Percentiles rank a stretch among this genome's conserved stretches.
phyloP scores from a whole-genome alignment of 495 filamentous ascomycete species.

The Pyrenula massariospora region DNA sequence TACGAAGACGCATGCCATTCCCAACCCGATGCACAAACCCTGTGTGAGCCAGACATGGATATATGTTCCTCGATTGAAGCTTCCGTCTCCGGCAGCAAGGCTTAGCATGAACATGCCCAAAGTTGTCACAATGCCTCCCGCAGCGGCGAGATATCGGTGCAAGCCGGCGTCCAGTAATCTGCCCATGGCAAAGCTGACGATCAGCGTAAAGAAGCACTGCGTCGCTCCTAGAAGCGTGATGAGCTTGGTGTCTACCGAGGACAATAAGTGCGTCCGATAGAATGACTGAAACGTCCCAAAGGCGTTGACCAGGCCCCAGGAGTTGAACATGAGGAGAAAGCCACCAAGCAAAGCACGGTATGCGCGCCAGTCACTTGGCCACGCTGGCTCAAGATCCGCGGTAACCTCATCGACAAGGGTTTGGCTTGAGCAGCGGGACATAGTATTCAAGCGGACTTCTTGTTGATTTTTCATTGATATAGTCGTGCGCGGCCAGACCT shows the following conservation, averaged over 20 bases:
- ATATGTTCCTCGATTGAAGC: slow-evolving; percentile 14
- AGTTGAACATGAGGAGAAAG: slow-evolving; percentile 32
- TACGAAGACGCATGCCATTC: slow-evolving; percentile 34
- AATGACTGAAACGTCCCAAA: slow-evolving; percentile 28
- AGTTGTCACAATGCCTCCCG: slow-evolving; percentile 17
- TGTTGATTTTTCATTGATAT: too few species aligned
- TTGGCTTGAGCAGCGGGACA: neutral
- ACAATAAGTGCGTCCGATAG: slow-evolving; percentile 8
- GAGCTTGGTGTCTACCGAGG: slow-evolving; percentile 11
- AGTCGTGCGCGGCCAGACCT: too few species aligned
- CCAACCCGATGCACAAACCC: slow-evolving; percentile 23
- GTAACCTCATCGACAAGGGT: neutral
- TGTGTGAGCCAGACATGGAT: slow-evolving; percentile 21
- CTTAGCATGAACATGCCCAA: slow-evolving; percentile 23
- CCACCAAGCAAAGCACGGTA: slow-evolving; percentile 23
- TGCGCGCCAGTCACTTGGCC: slow-evolving; percentile 24
- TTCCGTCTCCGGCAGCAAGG: slow-evolving; percentile 10
- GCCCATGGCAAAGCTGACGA: slow-evolving; percentile 21
- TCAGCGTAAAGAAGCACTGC: slow-evolving; percentile 19
- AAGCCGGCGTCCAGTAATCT: slow-evolving; percentile 27
- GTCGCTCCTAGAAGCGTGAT: slow-evolving; percentile 27
- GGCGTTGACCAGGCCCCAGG: slow-evolving; percentile 25
- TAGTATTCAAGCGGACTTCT: neutral
- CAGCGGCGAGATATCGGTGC: slow-evolving; percentile 12
- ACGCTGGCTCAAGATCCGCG: slow-evolving; percentile 2